Evolutionary conservation across 805 yeast species (phyloP).

Genomic region (Ogataea naganishii): DNA sequence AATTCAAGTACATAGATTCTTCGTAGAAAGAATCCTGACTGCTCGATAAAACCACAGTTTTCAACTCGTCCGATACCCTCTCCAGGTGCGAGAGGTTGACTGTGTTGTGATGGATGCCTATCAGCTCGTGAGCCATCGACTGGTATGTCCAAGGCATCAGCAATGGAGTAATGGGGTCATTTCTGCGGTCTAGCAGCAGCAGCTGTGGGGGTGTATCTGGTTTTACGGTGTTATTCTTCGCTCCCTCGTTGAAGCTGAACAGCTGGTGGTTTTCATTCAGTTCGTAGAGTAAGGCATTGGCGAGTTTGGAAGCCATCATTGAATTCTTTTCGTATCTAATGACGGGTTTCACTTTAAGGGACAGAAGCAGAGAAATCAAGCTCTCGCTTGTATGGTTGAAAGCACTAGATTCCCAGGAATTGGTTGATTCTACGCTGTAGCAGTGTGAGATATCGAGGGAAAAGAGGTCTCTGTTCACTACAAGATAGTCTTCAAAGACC

Average conservation of each 20-base stretch:
- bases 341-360: conserved; percentile 69
- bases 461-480: conserved; percentile 60
- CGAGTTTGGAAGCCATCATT: conserved; percentile 53
- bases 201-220: conserved; percentile 66
- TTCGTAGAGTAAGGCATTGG: conserved; percentile 53
- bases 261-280: conserved; percentile 49
- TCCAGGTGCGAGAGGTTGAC: conserved; percentile 56
- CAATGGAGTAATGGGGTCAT: conserved; percentile 90
- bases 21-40: conserved; percentile 70
- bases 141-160: conserved; percentile 97
- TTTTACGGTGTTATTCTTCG: neutral
- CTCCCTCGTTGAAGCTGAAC: conserved; percentile 50
- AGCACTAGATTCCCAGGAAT: conserved; percentile 37
- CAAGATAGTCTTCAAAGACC: conserved; percentile 74
- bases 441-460: conserved; percentile 18
- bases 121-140: conserved; percentile 90
- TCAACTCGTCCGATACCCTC: conserved; percentile 46
- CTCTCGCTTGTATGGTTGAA: conserved; percentile 33
- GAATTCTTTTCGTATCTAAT: conserved; percentile 74
- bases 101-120: conserved; percentile 75
- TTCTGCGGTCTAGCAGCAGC: conserved; percentile 71
- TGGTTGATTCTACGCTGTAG: conserved; percentile 17
- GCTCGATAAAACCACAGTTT: conserved; percentile 56
- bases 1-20: conserved; percentile 80
- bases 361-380: conserved; percentile 50